Evolutionary conservation across 2,329 filamentous ascomycete species (phyloP).

Genomic region (Teratosphaeria pseudoeucalypti): DNA sequence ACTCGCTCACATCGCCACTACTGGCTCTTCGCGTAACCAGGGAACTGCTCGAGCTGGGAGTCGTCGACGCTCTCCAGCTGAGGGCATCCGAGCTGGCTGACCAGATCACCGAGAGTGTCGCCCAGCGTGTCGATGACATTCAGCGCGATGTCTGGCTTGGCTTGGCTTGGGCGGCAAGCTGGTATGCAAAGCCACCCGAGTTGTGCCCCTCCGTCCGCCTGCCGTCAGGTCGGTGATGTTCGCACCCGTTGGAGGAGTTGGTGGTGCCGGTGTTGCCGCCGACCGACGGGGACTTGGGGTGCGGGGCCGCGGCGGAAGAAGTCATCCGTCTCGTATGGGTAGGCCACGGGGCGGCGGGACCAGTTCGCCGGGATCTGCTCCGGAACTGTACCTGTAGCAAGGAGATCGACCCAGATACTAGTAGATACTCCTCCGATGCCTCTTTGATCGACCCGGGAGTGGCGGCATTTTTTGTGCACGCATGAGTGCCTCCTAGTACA

Average conservation of each 20-base stretch:
- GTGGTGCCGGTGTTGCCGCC: slow-evolving; percentile 21
- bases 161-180: slow-evolving; percentile 25
- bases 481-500: neutral
- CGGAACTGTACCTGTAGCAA: slow-evolving; percentile 11
- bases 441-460: neutral
- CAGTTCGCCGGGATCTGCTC: slow-evolving; percentile 21
- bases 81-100: slow-evolving; percentile 17
- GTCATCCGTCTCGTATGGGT: slow-evolving; percentile 14
- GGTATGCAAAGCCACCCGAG: slow-evolving; percentile 27
- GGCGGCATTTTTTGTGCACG: neutral
- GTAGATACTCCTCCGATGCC: slow-evolving; percentile 3
- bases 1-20: slow-evolving; percentile 1
- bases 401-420: slow-evolving; percentile 34
- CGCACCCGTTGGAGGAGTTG: slow-evolving; percentile 17
- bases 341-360: slow-evolving; percentile 6
- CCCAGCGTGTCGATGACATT: slow-evolving; percentile 3
- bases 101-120: slow-evolving; percentile 8
- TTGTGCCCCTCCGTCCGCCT: slow-evolving; percentile 22
- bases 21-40: slow-evolving; percentile 15
- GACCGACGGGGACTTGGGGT: slow-evolving; percentile 8
- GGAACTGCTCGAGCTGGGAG: slow-evolving; percentile 17
- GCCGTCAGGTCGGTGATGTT: slow-evolving; percentile 19
- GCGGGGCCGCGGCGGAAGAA: slow-evolving; percentile 18
- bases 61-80: slow-evolving; percentile 18
- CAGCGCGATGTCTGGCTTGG: slow-evolving; percentile 21